Percentiles rank a stretch among this genome's conserved stretches.
Conservation (phyloP, 2,329 filamentous ascomycete genomes). For the Keithomyces neogunnii region DNA sequence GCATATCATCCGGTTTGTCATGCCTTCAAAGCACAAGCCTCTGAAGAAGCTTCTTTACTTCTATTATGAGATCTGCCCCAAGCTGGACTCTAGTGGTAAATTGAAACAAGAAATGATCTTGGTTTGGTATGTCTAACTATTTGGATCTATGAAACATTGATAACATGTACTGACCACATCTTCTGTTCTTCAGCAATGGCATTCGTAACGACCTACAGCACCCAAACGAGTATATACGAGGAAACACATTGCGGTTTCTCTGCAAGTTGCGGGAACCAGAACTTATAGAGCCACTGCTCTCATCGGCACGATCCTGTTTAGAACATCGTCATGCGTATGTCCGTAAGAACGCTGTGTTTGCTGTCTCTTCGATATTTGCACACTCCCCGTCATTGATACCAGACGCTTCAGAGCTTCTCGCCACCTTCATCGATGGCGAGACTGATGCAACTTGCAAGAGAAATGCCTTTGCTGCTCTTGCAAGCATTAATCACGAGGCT, state of each 20-base stretch:
- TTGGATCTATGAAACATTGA: neutral
- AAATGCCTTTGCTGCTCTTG: slow-evolving; percentile 89
- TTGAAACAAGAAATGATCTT: slow-evolving; percentile 99
- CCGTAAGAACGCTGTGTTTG: slow-evolving; percentile 95
- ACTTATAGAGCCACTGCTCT: slow-evolving; percentile 90
- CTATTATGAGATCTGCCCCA: slow-evolving; percentile 98
- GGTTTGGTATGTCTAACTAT: slow-evolving; percentile 60
- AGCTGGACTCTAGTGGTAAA: slow-evolving; percentile 85
- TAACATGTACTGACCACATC: neutral
- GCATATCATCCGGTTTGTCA: slow-evolving; percentile 99
- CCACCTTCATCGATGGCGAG: slow-evolving; percentile 81
- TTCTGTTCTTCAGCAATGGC: slow-evolving; percentile 62
- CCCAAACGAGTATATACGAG: slow-evolving; percentile 95
- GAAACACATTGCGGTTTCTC: slow-evolving; percentile 95
- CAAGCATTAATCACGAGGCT: slow-evolving; percentile 87
- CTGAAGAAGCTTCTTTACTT: slow-evolving; percentile 98
- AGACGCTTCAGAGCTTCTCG: slow-evolving; percentile 86
- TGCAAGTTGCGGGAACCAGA: slow-evolving; percentile 94
- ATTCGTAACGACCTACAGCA: slow-evolving; percentile 97
- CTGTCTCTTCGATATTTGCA: slow-evolving; percentile 82
- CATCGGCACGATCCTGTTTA: slow-evolving; percentile 83
- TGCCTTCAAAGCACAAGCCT: slow-evolving; percentile 94
- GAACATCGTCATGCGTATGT: slow-evolving; percentile 97
- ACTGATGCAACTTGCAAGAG: slow-evolving; percentile 94
- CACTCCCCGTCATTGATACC: slow-evolving; percentile 90